Percentiles rank a stretch among this genome's conserved stretches.
These are phyloP conservation scores for Lentinula novae-zelandiae DNA, from an alignment of 1,284 basidiomycete genomes.

Conservation along the genomic window DNA sequence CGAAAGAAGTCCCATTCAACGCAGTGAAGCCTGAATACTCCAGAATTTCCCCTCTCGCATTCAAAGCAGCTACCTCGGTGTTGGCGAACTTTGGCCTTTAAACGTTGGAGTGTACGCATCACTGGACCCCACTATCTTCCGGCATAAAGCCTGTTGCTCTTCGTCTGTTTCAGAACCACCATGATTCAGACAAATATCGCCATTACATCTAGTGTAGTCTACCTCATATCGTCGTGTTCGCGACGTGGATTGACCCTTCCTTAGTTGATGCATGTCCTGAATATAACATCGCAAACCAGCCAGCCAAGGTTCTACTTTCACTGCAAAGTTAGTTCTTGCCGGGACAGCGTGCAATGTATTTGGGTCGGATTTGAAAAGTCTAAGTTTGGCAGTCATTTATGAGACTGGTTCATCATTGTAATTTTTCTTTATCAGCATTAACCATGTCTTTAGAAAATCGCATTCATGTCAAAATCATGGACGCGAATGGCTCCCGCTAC, in stretches of 20 bases:
- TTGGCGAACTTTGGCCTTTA: neutral
- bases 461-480: slow-evolving; percentile 73
- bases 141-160: neutral
- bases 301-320: slow-evolving; percentile 36
- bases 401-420: slow-evolving; percentile 41
- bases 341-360: slow-evolving; percentile 61
- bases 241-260: slow-evolving; percentile 24
- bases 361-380: slow-evolving; percentile 50
- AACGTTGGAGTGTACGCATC: neutral
- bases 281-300: slow-evolving; percentile 43
- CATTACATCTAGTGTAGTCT: neutral
- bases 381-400: slow-evolving; percentile 54
- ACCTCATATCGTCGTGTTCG: neutral
- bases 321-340: slow-evolving; percentile 49
- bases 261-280: slow-evolving; percentile 50
- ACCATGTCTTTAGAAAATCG: slow-evolving; percentile 40
- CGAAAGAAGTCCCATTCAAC: neutral
- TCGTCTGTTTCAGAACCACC: neutral
- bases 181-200: neutral
- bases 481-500: slow-evolving; percentile 52
- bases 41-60: neutral
- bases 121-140: neutral
- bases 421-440: neutral
- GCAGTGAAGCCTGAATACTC: neutral
- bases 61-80: slow-evolving; percentile 7